phyloP scores from a whole-genome alignment of 345 rosid species.

The Microcos paniculata region DNA sequence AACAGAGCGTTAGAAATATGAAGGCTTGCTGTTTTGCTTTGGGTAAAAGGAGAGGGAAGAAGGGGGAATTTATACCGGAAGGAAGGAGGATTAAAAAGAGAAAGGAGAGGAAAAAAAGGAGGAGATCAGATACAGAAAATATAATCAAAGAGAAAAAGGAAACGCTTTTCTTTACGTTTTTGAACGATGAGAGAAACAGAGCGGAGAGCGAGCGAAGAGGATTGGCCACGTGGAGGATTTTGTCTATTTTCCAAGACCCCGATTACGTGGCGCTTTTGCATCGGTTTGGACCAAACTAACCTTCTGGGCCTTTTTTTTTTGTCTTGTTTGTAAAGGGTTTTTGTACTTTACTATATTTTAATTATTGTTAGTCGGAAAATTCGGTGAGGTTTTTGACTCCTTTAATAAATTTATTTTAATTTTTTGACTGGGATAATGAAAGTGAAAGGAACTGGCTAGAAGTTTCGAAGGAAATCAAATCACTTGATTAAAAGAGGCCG shows the following conservation, averaged over 20 bases:
- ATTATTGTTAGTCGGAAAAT: background rate
- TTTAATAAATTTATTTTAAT: background rate
- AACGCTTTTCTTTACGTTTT: background rate
- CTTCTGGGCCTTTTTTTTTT: background rate
- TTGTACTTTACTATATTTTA: background rate
- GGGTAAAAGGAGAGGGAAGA: slow-evolving; percentile 10
- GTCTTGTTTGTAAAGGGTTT: background rate
- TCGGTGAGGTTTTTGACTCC: background rate
- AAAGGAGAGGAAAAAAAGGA: background rate
- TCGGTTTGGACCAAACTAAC: slow-evolving; percentile 11
- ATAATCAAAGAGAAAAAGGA: too few relatives aligned
- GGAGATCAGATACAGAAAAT: background rate
- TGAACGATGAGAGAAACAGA: background rate
- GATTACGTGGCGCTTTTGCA: background rate
- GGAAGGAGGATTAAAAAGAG: background rate
- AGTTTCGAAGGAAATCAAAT: background rate
- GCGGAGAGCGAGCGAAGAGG: background rate
- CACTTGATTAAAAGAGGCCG: background rate
- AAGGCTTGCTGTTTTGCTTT: too few relatives aligned
- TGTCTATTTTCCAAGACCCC: background rate
- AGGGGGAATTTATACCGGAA: slow-evolving; percentile 23
- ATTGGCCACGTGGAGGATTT: slow-evolving; percentile 9
- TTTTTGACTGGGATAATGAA: background rate
- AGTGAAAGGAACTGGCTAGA: background rate
- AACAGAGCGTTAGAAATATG: background rate